phyloP scores from a whole-genome alignment of 1,284 basidiomycete genomes.

The Filobasidium uniguttulatum region DNA sequence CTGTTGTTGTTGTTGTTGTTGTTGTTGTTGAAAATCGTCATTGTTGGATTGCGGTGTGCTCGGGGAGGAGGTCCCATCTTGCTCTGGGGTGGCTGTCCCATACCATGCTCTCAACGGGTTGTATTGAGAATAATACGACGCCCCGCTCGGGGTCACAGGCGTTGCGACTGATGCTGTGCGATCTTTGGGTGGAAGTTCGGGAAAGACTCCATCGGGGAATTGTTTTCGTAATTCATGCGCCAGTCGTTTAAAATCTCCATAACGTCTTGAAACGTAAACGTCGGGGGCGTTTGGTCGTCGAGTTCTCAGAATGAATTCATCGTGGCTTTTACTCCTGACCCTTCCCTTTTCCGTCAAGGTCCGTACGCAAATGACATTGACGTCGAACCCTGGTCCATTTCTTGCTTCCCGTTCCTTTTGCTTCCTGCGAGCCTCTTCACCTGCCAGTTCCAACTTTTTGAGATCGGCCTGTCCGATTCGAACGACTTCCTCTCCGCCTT shows the following conservation, averaged over 20 bases:
- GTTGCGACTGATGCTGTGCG: conserved; percentile 47
- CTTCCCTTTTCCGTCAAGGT: conserved; percentile 66
- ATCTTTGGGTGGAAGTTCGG: conserved; percentile 72
- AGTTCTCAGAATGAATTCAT: conserved; percentile 92
- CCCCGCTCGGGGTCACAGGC: conserved; percentile 3
- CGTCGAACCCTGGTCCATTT: conserved; percentile 49
- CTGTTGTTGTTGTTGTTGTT: conserved; percentile 11
- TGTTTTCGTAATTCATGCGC: conserved; percentile 58
- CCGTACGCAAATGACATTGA: conserved; percentile 77
- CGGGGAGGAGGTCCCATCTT: conserved; percentile 22
- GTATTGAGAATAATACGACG: conserved; percentile 26
- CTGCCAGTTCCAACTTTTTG: conserved; percentile 54
- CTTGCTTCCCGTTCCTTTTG: conserved; percentile 40
- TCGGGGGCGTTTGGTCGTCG: conserved; percentile 57
- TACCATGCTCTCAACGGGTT: conserved; percentile 35
- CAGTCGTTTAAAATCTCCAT: conserved; percentile 85
- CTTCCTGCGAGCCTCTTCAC: conserved; percentile 41
- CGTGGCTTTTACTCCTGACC: conserved; percentile 67
- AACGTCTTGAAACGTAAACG: conserved; percentile 77
- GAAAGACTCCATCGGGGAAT: conserved; percentile 65
- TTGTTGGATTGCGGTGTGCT: conserved; percentile 18
- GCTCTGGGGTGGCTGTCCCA: conserved; percentile 22
- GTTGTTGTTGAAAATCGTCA: conserved; percentile 4
- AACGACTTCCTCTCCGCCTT: conserved; percentile 72
- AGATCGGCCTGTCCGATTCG: conserved; percentile 68